Conservation (phyloP, 2,329 filamentous ascomycete species). For the Alternaria rosae region DNA sequence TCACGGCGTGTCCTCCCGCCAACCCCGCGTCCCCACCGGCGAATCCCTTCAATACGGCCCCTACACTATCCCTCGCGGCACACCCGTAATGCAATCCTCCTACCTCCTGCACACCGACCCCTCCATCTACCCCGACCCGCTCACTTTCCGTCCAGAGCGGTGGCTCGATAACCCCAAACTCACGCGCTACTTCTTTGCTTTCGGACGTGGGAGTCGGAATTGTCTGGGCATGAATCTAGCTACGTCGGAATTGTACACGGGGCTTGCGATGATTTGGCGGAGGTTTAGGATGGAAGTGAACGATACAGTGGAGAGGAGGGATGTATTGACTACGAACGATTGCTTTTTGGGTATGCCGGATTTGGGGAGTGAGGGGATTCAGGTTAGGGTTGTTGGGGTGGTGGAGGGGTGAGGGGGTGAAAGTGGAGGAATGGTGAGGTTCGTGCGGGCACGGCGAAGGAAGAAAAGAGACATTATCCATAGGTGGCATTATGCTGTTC, state of each 20-base stretch:
- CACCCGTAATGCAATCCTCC: slow-evolving; percentile 40
- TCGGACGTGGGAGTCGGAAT: slow-evolving; percentile 14
- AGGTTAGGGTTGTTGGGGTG: slow-evolving; percentile 9
- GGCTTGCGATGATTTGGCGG: slow-evolving; percentile 14
- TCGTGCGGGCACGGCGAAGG: too few relatives aligned
- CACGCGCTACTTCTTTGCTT: slow-evolving; percentile 13
- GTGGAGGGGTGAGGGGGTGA: background rate
- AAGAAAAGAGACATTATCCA: too few relatives aligned
- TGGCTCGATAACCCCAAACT: slow-evolving; percentile 32
- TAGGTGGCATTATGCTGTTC: too few relatives aligned
- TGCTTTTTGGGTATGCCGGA: slow-evolving; percentile 20
- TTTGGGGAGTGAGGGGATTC: slow-evolving; percentile 16
- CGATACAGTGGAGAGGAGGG: slow-evolving; percentile 18
- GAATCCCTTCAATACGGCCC: slow-evolving; percentile 22
- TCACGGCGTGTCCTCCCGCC: slow-evolving; percentile 35
- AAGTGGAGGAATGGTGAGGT: too few relatives aligned
- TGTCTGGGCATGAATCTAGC: slow-evolving; percentile 27
- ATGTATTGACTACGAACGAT: slow-evolving; percentile 22
- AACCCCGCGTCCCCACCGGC: slow-evolving; percentile 30
- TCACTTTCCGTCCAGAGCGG: slow-evolving; percentile 35
- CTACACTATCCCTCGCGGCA: slow-evolving; percentile 30
- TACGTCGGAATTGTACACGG: slow-evolving; percentile 16
- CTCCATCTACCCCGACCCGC: slow-evolving; percentile 28
- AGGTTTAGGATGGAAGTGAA: slow-evolving; percentile 12
- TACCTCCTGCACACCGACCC: slow-evolving; percentile 39